Evolutionary conservation across 352 stramenopile genomes (phyloP).

Genomic region (Globisporangium radiosum): DNA sequence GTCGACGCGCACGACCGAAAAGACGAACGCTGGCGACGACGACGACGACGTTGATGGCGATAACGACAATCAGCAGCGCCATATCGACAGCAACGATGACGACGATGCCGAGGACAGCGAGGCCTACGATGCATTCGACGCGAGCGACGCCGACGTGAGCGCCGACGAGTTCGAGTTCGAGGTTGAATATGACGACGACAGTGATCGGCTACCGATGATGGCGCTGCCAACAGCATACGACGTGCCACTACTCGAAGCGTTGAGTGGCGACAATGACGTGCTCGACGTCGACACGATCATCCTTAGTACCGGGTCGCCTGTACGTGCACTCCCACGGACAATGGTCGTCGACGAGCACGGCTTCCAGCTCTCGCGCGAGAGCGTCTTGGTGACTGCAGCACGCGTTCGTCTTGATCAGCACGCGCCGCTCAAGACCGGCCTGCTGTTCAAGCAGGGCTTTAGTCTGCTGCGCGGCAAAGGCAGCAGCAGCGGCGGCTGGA

Average conservation of each 20-base stretch:
- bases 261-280: slow-evolving; percentile 41
- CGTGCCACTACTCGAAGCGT: slow-evolving; percentile 40
- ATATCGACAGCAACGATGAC: slow-evolving; percentile 8
- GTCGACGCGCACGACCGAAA: slow-evolving; percentile 14
- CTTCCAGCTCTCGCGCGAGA: slow-evolving; percentile 49
- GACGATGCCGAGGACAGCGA: neutral
- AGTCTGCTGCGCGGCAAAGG: slow-evolving; percentile 19
- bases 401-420: slow-evolving; percentile 24
- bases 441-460: slow-evolving; percentile 77
- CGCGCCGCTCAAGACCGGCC: slow-evolving; percentile 55
- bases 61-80: slow-evolving; percentile 12
- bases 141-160: neutral
- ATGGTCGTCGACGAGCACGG: slow-evolving; percentile 68
- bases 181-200: slow-evolving; percentile 12
- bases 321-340: slow-evolving; percentile 36
- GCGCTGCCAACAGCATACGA: slow-evolving; percentile 27
- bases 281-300: slow-evolving; percentile 56
- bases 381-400: slow-evolving; percentile 36
- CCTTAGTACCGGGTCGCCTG: slow-evolving; percentile 24
- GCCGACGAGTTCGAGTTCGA: slow-evolving; percentile 11
- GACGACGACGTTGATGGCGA: slow-evolving; percentile 11
- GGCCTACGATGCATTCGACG: slow-evolving; percentile 2
- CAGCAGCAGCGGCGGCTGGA: slow-evolving; percentile 50
- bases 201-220: slow-evolving; percentile 22
- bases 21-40: slow-evolving; percentile 10